A percentile compares a stretch with the other conserved stretches of the same genome.
These are phyloP conservation scores for Lepidium africanum DNA, from an alignment of 345 rosid genomes.

Conservation along the genomic window DNA sequence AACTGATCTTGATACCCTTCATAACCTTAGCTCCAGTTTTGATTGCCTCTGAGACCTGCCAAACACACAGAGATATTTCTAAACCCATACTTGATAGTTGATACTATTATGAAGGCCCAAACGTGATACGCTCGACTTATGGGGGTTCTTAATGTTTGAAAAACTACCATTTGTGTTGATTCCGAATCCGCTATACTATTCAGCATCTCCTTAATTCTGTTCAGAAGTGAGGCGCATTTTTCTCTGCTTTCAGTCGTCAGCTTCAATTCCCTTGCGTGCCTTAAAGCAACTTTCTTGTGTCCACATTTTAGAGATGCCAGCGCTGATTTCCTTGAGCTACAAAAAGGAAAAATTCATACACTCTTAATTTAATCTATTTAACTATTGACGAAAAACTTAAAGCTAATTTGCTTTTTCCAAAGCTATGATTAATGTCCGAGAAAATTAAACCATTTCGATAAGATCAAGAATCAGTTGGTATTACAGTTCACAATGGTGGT, in stretches of 20 bases:
- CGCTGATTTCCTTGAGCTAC: constrained; percentile 68
- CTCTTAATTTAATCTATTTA: background rate
- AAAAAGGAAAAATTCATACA: background rate
- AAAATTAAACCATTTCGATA: background rate
- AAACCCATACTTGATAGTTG: background rate
- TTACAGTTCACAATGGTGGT: constrained; percentile 65
- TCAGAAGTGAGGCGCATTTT: constrained; percentile 60
- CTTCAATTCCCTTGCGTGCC: constrained; percentile 67
- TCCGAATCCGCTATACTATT: constrained; percentile 55
- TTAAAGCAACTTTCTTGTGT: constrained; percentile 64
- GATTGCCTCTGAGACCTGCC: constrained; percentile 77
- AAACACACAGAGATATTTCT: constrained; percentile 4
- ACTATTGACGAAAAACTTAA: background rate
- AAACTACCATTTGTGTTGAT: constrained; percentile 69
- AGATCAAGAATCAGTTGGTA: constrained; percentile 3
- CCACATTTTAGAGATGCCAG: constrained; percentile 59
- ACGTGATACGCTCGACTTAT: background rate
- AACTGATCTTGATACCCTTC: constrained; percentile 55
- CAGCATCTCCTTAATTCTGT: constrained; percentile 78
- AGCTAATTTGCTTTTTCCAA: background rate
- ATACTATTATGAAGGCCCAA: background rate
- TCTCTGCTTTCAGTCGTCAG: constrained; percentile 60
- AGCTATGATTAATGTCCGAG: background rate
- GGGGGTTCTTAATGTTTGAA: background rate
- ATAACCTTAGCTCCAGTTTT: constrained; percentile 73